Base-by-base conservation (phyloP, 192 early-diverging fungal species). In the Backusella psychrophila region DNA sequence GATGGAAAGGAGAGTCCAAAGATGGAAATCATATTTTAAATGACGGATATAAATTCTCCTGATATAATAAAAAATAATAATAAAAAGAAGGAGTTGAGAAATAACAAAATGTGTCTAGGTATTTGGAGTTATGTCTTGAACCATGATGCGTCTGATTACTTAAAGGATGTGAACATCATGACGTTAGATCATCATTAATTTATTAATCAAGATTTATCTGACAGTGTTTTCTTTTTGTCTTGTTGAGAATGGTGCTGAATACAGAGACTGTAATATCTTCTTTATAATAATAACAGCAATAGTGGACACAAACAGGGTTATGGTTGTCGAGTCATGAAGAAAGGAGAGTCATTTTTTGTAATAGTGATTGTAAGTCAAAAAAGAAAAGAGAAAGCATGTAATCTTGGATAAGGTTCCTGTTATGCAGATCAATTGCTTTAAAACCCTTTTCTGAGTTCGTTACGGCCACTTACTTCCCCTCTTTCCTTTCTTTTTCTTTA, bases 401-500 rank as follows among this genome's bases (percentile, higher is more conserved):
- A 12, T 63, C 56, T 63, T 63, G 56, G 56, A 63, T 63, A 26
- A 12, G 56, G 56, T 63, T 63, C 56, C 23, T 63, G 12, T 14
- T 36, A 69, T 69, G 68, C 68, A 69, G 68, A 69, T 69, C 68
- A 69, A 69, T 69, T 69, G 35, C 34, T 69, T 23, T 69, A 69
- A 69, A 38, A 69, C 12, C 34, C 34, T 21, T 23, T 69, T 3
- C 53, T 63, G 12, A 63, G 26, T 63, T 63, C 56, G 23, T 26
- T 26, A 63, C 19, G 21, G 2, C 8, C 21, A 39, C 23, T 39
- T 69, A 19, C 38, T 69, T 69, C 35, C 21, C 67, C 23, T 66
- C 41, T 42, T 71, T 77, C 26, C 26, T 33, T 73, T 68, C 63
- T 66, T 23, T 63, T 23, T 63, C n/a, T 46, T 41, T 66, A 4